Evolutionary conservation across 1,284 basidiomycete genomes (phyloP), one percentile per base, ranked within the genome.

Genomic region (Xerocomus amazonicus): DNA sequence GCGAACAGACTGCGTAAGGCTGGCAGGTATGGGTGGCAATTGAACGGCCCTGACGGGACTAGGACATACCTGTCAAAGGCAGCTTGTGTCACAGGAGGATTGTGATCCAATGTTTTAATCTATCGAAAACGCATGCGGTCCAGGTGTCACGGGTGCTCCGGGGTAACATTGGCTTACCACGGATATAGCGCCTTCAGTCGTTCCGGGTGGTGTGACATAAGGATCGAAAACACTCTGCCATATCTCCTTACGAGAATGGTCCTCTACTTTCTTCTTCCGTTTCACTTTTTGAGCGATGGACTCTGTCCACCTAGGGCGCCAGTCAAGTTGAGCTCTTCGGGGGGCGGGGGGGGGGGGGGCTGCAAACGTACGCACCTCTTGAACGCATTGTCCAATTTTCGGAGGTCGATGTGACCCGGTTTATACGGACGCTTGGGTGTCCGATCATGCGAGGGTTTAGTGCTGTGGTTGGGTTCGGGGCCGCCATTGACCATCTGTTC

Each of bases 231-330:
- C 85, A 63, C 85, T 90, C 53, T 81, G 79, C 75, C 81, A 82
- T 60, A 92, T 89, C 63, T 82, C 80, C 71, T 80, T 83, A 60
- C 77, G 77, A 35, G 78, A 76, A 58, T 81, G 74, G 51, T 80
- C 80, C 47, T 79, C 74, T 27, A 77, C 75, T 68, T 85, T 89
- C 76, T 87, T 90, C 78, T 88, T 90, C 48, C 84, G 78, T 61
- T 86, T 89, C 48, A 90, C 80, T 67, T 87, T 89, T 71, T 90
- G 84, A 1, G 87, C 83, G 57, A 91, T 88, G 49, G 81, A 84
- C 59, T 87, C 82, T n/a, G 89, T 90, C 88, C 89, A 90, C 65
- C 86, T 88, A 23, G 26, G 33, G 35, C 26, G 33, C 19, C 43
- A 28, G 38, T 50, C 47, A 56, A 23, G n/a, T 43, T 9, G 48